These are phyloP conservation scores for Plasmodium coatneyi DNA, from an alignment of 169 alveolate genomes.

Conservation along the genomic window DNA sequence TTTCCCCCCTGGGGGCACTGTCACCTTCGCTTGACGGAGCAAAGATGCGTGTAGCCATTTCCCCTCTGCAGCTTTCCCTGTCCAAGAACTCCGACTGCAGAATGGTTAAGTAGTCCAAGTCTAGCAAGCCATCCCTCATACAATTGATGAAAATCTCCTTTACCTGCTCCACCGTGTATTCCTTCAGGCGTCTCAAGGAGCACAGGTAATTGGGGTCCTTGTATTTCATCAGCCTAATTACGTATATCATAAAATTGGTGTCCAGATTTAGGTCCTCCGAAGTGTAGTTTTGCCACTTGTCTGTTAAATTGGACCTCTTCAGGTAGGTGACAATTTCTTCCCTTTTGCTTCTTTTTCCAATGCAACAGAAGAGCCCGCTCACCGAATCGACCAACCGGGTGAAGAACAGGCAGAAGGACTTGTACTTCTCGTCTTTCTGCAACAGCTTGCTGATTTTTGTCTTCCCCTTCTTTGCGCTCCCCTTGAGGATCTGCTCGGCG, in stretches of 20 bases:
- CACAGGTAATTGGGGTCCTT: constrained; percentile 45
- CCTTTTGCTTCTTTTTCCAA: constrained; percentile 64
- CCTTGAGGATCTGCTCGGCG: neutral
- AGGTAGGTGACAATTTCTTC: constrained; percentile 41
- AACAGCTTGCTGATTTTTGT: constrained; percentile 27
- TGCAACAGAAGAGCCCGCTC: constrained; percentile 62
- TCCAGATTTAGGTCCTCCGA: neutral
- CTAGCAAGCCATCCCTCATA: constrained; percentile 32
- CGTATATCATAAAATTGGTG: constrained; percentile 52
- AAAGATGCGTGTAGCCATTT: neutral
- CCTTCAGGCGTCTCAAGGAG: constrained; percentile 45
- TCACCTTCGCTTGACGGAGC: neutral
- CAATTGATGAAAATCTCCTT: constrained; percentile 38
- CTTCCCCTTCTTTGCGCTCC: neutral
- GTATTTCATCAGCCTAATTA: constrained; percentile 38
- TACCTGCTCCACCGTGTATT: neutral
- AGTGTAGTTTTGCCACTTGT: constrained; percentile 24
- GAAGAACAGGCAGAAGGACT: constrained; percentile 46
- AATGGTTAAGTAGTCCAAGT: constrained; percentile 10
- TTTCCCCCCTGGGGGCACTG: neutral
- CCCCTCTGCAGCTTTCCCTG: neutral
- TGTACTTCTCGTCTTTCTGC: constrained; percentile 36
- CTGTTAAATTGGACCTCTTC: constrained; percentile 13
- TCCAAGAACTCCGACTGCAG: constrained; percentile 16
- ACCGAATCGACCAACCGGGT: constrained; percentile 58